Conservation (phyloP, 371 early-diverging fungal genomes). For the Mortierella sp. region DNA sequence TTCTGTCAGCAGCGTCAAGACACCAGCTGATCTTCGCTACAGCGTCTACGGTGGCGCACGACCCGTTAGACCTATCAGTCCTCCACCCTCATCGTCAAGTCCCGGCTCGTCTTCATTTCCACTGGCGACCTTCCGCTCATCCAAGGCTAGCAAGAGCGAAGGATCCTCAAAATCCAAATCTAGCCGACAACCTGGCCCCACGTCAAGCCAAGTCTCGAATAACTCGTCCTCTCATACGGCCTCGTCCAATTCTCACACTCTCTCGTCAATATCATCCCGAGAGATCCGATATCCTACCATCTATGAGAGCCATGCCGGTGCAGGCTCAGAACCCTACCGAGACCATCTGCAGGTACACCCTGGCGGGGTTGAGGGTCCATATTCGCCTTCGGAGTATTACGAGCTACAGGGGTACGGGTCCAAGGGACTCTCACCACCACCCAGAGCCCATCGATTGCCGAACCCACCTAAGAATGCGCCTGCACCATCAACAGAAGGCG, state of each 20-base stretch:
- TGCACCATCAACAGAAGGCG: neutral
- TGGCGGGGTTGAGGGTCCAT: too few species aligned
- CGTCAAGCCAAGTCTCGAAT: conserved; percentile 8
- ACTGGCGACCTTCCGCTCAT: conserved; percentile 7
- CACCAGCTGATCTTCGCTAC: conserved; percentile 16
- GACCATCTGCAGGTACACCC: too few species aligned
- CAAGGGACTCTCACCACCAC: conserved; percentile 46
- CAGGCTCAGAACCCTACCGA: too few species aligned
- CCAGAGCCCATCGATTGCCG: conserved; percentile 24
- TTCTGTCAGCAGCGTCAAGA: conserved; percentile 1
- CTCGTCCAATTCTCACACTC: neutral
- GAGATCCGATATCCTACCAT: neutral
- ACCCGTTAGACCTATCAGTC: conserved; percentile 5
- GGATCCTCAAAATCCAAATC: conserved; percentile 2
- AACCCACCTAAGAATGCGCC: neutral
- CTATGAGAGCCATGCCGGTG: neutral
- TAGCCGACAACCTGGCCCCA: neutral
- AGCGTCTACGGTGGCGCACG: conserved; percentile 35
- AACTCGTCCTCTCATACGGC: neutral
- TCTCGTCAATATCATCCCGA: neutral
- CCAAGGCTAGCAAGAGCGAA: neutral
- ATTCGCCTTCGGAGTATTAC: too few species aligned
- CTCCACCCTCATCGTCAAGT: conserved; percentile 8
- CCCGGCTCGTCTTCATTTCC: conserved; percentile 19
- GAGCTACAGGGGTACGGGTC: too few species aligned